These are phyloP conservation scores for Cyathus striatus DNA, from an alignment of 768 basidiomycete genomes.

Conservation along the genomic window DNA sequence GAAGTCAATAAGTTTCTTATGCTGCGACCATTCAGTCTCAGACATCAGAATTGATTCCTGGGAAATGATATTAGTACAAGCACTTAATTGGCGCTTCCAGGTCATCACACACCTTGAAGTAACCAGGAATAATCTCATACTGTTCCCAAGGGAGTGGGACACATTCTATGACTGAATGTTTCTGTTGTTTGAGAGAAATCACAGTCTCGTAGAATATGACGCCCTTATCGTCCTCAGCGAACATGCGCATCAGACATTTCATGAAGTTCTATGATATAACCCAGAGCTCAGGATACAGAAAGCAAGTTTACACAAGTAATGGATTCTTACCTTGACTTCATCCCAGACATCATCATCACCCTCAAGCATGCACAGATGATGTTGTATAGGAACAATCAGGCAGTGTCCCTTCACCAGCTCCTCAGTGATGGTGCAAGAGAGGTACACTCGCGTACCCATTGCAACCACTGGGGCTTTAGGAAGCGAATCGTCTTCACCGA, in stretches of 20 bases:
- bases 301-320: not conserved
- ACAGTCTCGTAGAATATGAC: slow-evolving; percentile 96
- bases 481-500: slow-evolving; percentile 84
- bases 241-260: slow-evolving; percentile 97
- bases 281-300: slow-evolving; percentile 2
- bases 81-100: too few relatives aligned
- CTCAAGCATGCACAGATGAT: slow-evolving; percentile 87
- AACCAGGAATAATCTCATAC: slow-evolving; percentile 84
- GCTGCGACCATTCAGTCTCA: slow-evolving; percentile 97
- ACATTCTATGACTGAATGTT: slow-evolving; percentile 91
- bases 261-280: slow-evolving; percentile 51
- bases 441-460: slow-evolving; percentile 85
- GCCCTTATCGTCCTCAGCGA: slow-evolving; percentile 86
- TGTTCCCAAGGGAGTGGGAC: slow-evolving; percentile 88
- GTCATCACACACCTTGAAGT: slow-evolving; percentile 76
- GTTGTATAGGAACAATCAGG: slow-evolving; percentile 93
- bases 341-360: slow-evolving; percentile 99
- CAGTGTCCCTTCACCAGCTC: slow-evolving; percentile 92
- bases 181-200: slow-evolving; percentile 78
- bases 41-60: slow-evolving; percentile 92
- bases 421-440: slow-evolving; percentile 85
- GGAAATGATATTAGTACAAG: not conserved
- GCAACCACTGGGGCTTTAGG: slow-evolving; percentile 88
- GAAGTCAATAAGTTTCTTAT: slow-evolving; percentile 96
- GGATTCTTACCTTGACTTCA: slow-evolving; percentile 77